These are phyloP conservation scores for Coniophora puteana DNA, from an alignment of 1,284 basidiomycete species.

Conservation along the genomic window DNA sequence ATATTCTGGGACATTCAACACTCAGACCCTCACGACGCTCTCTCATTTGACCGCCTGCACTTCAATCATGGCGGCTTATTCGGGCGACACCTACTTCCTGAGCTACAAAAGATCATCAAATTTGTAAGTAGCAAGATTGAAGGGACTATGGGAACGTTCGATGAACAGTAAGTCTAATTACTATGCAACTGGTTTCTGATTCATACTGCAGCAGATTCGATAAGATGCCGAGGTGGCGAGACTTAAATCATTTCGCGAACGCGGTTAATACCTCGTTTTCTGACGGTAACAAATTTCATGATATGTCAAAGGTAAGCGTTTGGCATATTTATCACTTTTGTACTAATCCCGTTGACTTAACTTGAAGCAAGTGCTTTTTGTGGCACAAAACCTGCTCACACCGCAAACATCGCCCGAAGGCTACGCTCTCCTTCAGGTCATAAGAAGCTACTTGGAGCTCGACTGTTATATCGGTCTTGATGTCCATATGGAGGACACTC, in stretches of 20 bases:
- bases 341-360: too few species aligned
- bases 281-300: constrained; percentile 23
- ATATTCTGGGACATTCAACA: constrained; percentile 8
- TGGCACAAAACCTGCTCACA: constrained; percentile 22
- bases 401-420: constrained; percentile 10
- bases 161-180: constrained; percentile 6
- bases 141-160: constrained; percentile 9
- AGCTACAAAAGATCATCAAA: constrained; percentile 8
- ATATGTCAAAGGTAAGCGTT: constrained; percentile 24
- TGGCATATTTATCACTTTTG: too few species aligned
- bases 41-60: constrained; percentile 16
- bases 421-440: constrained; percentile 19
- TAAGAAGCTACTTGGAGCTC: constrained; percentile 27
- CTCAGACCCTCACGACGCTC: constrained; percentile 12
- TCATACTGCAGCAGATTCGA: constrained; percentile 10
- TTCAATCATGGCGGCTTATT: constrained; percentile 11
- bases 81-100: constrained; percentile 12
- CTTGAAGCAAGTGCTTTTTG: too few species aligned
- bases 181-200: neutral
- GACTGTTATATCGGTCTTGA: constrained; percentile 26
- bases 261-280: constrained; percentile 16
- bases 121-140: too few species aligned
- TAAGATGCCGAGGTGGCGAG: constrained; percentile 18
- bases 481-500: constrained; percentile 28
- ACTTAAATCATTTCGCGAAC: constrained; percentile 18